Evolutionary conservation across 1,139 yeast genomes (phyloP), one percentile per base, ranked within the genome.

Genomic region (Arxiozyma heterogenica): DNA sequence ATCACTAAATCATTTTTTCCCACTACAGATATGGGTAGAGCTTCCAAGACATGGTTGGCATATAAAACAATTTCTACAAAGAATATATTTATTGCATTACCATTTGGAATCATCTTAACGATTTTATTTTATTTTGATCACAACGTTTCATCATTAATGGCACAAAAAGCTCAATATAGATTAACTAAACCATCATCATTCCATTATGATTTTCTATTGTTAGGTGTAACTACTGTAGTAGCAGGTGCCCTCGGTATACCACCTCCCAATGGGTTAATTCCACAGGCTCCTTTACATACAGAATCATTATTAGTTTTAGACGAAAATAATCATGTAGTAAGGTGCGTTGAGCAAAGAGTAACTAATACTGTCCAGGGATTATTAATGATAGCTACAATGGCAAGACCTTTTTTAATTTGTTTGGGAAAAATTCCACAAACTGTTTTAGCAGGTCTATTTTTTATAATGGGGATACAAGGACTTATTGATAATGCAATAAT

Each of bases 221-320:
- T 93, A 41, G 98, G 98, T 0, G 65, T 88, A 15, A 86, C 93
- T 5, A 93, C 98, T 0, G 95, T 96, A 0, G 67, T 91, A 1
- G 77, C 96, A 3, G 98, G 98, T 0, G 70, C 91, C 0, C 65
- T 93, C 15, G 98, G 98, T 0, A 76, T 93, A 1, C 98, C 98
- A 0, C 90, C 97, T 1, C 98, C 98, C 0, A 93, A 93, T 70
- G 98, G 98, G 0, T 74, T 93, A 43, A 91, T 93, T 46, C 98
- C 98, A 0, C 98, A 93, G 68, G 98, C 98, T 0, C 98, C 98
- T 0, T 69, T 93, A 47, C 98, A 93, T 64, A 90, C 98, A 0
- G 80, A 78, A 53, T 82, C 96, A 0, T 71, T 93, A 42, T 81
- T 89, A 47, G 83, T 88, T 4, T 78, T 77, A 58, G 80, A 80